Conservation (phyloP, 2,329 filamentous ascomycete species). For the Myriosclerotinia curreyana region DNA sequence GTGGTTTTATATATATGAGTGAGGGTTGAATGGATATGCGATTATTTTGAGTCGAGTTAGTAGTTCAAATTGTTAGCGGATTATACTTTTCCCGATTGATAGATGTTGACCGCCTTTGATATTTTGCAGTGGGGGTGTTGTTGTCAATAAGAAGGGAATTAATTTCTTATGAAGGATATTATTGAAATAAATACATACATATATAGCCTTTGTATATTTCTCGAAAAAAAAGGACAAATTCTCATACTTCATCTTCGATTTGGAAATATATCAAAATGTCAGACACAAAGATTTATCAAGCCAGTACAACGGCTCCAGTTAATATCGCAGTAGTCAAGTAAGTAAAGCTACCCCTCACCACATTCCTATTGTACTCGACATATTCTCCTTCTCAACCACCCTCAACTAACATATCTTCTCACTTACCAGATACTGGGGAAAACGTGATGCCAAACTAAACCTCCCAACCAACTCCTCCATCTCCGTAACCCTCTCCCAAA, state of each 20-base stretch:
- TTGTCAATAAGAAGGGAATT: constrained; percentile 1
- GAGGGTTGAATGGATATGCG: not conserved
- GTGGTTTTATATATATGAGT: not conserved
- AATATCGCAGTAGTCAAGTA: constrained; percentile 99
- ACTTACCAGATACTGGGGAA: constrained; percentile 78
- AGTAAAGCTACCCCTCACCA: constrained; percentile 32
- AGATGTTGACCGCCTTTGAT: constrained; percentile 2
- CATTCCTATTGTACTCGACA: constrained; percentile 21
- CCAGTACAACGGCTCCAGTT: constrained; percentile 93
- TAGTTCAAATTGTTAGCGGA: no score
- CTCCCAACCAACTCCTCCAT: constrained; percentile 97
- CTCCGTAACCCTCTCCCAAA: constrained; percentile 92
- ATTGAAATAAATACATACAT: constrained; percentile 9
- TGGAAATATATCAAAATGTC: constrained; percentile 34
- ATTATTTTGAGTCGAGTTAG: constrained; percentile 2
- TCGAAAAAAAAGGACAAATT: not conserved
- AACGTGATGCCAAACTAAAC: constrained; percentile 89
- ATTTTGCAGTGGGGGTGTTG: constrained; percentile 8
- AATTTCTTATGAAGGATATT: not conserved
- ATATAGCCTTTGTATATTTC: not conserved
- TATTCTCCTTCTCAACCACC: constrained; percentile 15
- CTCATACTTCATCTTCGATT: not conserved
- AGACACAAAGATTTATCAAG: constrained; percentile 66
- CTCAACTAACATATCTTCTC: constrained; percentile 24
- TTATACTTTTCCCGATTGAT: constrained; percentile 4